Evolutionary conservation across 352 stramenopile species (phyloP), one percentile per base, ranked within the genome.

Genomic region (Pythium aphanidermatum): DNA sequence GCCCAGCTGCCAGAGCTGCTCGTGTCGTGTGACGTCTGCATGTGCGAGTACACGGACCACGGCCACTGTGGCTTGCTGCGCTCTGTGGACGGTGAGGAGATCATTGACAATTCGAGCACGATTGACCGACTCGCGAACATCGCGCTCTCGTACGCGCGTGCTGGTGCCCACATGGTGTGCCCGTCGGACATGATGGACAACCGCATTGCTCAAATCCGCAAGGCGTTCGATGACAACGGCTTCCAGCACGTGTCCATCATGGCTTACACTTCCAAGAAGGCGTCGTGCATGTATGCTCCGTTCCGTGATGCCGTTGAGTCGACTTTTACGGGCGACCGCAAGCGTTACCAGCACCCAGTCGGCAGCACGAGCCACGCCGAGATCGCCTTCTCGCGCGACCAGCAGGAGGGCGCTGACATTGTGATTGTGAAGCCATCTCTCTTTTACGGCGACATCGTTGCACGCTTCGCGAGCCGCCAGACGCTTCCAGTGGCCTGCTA

Each of bases 371-470:
- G 70, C 54, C 82, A 96, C 60, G 83, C 82, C 7, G 66, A 70
- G 45, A 51, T 92, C 36, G 85, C 82, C 20, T 90, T 93, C 34
- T 55, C 73, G 37, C 81, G 82, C 36, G 85, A 96, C 48, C 51
- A 90, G 37, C 60, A 69, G 17, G 74, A 96, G 47, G 97, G 97
- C 36, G 97, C 97, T 29, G 97, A 99, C 82, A 98, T 98, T 58
- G 84, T 99, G 46, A 99, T 99, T 82, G 95, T 99, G 51, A 98
- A 99, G 68, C 96, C 96, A 3, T 97, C 92, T 61, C 90, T 99
- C 65, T 98, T 98, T 30, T 99, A 99, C 71, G 76, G 97, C 33
- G 96, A 99, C 81, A 89, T 99, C 24, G 97, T 99, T 55, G 71
- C 81, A 31, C 76, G 84, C 46, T 87, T 99, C 29, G 94, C 95